Conservation (phyloP, 176 grass and related monocot species). For the Eragrostis curvula region DNA sequence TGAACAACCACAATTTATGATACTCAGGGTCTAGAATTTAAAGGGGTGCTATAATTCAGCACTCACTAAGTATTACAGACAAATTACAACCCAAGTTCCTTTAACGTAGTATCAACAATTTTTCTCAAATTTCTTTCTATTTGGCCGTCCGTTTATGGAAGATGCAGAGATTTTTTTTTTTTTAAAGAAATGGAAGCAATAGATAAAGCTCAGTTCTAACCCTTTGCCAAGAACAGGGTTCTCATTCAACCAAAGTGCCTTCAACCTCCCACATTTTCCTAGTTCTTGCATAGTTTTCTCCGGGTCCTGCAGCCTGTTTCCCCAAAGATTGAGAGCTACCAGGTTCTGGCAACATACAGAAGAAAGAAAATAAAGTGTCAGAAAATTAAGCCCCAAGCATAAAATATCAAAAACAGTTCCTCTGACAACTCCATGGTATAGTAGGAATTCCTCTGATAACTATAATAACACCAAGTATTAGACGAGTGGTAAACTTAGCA, state of each 20-base stretch:
- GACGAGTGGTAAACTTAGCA: background rate
- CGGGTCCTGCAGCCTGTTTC: constrained; percentile 79
- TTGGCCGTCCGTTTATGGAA: constrained; percentile 18
- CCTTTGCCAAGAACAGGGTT: constrained; percentile 64
- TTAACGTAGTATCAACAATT: background rate
- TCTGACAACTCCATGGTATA: background rate
- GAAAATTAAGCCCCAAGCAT: constrained; percentile 23
- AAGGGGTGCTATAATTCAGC: background rate
- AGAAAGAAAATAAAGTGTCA: constrained; percentile 26
- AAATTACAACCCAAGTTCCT: background rate
- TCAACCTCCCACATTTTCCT: constrained; percentile 69
- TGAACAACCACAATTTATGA: constrained; percentile 5
- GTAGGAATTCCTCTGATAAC: background rate
- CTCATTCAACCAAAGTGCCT: constrained; percentile 92
- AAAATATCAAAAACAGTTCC: constrained; percentile 7
- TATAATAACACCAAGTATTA: background rate
- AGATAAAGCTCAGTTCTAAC: constrained; percentile 39
- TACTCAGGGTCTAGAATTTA: constrained; percentile 3
- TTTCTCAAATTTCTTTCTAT: background rate
- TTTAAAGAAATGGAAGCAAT: constrained; percentile 18
- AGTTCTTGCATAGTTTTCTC: constrained; percentile 72
- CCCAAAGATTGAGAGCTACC: constrained; percentile 91
- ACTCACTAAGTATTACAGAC: background rate
- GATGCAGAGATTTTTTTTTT: constrained; percentile 4
- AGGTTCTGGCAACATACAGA: constrained; percentile 66